Evolutionary conservation across 345 rosid species (phyloP).

Genomic region (Durio zibethinus): DNA sequence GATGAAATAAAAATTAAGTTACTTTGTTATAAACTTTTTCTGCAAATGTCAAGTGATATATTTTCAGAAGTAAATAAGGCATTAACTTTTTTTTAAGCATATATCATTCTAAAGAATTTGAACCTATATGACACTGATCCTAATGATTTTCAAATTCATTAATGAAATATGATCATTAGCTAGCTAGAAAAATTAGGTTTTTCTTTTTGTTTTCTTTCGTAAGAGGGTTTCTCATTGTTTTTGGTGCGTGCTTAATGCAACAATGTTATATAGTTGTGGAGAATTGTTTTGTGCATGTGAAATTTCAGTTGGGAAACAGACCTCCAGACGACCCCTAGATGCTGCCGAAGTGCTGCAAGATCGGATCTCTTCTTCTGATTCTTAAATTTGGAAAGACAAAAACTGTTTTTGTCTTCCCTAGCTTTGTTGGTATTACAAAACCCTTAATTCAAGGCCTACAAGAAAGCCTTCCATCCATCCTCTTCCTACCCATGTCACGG

Average conservation of each 20-base stretch:
- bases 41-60: too few species aligned
- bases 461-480: background rate
- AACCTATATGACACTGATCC: too few species aligned
- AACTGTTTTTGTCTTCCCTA: conserved; percentile 18
- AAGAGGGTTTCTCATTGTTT: background rate
- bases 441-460: conserved; percentile 19
- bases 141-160: background rate
- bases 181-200: too few species aligned
- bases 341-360: background rate
- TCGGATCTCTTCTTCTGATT: conserved; percentile 1
- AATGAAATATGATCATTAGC: background rate
- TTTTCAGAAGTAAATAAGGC: too few species aligned
- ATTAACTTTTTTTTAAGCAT: too few species aligned
- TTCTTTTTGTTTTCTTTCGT: too few species aligned
- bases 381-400: conserved; percentile 8
- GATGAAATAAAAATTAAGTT: too few species aligned
- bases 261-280: background rate
- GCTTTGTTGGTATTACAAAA: conserved; percentile 10
- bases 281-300: conserved; percentile 21
- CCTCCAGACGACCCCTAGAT: background rate
- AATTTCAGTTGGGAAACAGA: background rate
- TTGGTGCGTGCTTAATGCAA: background rate
- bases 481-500: conserved; percentile 19
- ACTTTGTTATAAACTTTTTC: too few species aligned
- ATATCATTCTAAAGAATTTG: too few species aligned